These are phyloP conservation scores for Hyaloscypha finlandica DNA, from an alignment of 495 filamentous ascomycete genomes.

Conservation along the genomic window DNA sequence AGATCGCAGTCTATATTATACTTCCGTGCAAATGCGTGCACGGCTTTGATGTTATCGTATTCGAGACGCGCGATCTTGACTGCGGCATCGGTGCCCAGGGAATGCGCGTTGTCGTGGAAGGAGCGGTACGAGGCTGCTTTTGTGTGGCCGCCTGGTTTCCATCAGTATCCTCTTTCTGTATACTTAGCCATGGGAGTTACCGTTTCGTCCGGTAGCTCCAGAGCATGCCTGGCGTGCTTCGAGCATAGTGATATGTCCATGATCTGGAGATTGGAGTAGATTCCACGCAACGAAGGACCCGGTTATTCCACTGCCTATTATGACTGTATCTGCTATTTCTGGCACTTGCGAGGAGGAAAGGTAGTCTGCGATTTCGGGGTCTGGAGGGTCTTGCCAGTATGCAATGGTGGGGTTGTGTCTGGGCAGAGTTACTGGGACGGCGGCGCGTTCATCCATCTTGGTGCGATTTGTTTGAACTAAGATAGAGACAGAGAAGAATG, in stretches of 20 bases:
- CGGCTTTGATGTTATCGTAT: constrained; percentile 55
- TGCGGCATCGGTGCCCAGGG: constrained; percentile 46
- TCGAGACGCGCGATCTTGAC: constrained; percentile 57
- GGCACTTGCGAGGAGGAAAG: constrained; percentile 50
- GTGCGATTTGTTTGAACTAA: constrained; percentile 6
- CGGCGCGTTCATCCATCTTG: constrained; percentile 47
- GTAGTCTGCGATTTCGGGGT: constrained; percentile 51
- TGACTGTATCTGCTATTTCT: constrained; percentile 54
- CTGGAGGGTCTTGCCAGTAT: constrained; percentile 71
- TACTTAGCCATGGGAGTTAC: constrained; percentile 21
- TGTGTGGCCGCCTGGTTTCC: constrained; percentile 56
- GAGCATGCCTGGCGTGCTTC: constrained; percentile 58
- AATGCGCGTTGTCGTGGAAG: constrained; percentile 46
- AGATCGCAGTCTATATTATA: constrained; percentile 55
- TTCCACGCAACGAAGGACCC: constrained; percentile 62
- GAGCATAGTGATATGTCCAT: constrained; percentile 50
- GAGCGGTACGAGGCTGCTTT: constrained; percentile 64
- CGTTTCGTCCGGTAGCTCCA: constrained; percentile 64
- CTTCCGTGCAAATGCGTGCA: constrained; percentile 53
- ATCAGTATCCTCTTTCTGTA: not conserved
- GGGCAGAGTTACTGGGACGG: constrained; percentile 51
- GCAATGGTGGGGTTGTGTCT: constrained; percentile 59
- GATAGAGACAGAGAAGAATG: constrained; percentile 4
- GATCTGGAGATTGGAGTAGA: constrained; percentile 40
- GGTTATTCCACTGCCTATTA: constrained; percentile 74